A percentile compares a stretch with the other conserved stretches of the same genome.
Evolutionary conservation across 352 stramenopile species (phyloP).

Genomic region (Phytophthora parvispora): DNA sequence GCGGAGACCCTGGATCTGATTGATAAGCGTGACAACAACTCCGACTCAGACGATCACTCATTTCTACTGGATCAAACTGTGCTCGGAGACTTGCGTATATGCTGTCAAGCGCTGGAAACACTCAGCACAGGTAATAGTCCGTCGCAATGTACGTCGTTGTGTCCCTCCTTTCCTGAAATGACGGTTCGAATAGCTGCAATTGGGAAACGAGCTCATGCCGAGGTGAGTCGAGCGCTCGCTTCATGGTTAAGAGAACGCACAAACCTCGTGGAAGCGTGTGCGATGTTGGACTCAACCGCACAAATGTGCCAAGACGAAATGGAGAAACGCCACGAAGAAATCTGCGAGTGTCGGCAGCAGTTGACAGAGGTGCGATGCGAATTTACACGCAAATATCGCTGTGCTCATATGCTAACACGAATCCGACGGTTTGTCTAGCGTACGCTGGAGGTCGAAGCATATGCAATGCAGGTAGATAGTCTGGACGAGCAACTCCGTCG

Average conservation of each 20-base stretch:
- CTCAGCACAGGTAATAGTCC: conserved; percentile 12
- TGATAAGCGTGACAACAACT: neutral
- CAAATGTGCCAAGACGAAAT: conserved; percentile 48
- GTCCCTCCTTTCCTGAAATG: conserved; percentile 22
- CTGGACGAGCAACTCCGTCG: conserved; percentile 36
- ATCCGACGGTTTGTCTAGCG: conserved; percentile 15
- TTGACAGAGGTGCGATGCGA: conserved; percentile 34
- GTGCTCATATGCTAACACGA: conserved; percentile 1
- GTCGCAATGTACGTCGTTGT: conserved; percentile 3
- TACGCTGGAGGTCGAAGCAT: conserved; percentile 29
- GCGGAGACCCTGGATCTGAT: neutral
- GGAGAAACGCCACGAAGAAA: conserved; percentile 40
- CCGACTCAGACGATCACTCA: neutral
- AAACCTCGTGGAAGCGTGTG: conserved; percentile 39
- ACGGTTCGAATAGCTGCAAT: conserved; percentile 17
- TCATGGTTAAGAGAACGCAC: conserved; percentile 54
- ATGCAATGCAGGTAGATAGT: conserved; percentile 21
- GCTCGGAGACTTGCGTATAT: conserved; percentile 22
- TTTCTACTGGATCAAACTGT: conserved; percentile 25
- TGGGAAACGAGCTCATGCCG: conserved; percentile 5
- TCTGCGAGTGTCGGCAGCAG: conserved; percentile 26
- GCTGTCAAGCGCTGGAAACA: conserved; percentile 27
- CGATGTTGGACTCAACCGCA: conserved; percentile 42
- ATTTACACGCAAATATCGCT: neutral
- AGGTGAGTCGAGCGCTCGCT: conserved; percentile 20